Conservation (phyloP, 2,329 filamentous ascomycete species). For the Teratosphaeria epicoccoides region DNA sequence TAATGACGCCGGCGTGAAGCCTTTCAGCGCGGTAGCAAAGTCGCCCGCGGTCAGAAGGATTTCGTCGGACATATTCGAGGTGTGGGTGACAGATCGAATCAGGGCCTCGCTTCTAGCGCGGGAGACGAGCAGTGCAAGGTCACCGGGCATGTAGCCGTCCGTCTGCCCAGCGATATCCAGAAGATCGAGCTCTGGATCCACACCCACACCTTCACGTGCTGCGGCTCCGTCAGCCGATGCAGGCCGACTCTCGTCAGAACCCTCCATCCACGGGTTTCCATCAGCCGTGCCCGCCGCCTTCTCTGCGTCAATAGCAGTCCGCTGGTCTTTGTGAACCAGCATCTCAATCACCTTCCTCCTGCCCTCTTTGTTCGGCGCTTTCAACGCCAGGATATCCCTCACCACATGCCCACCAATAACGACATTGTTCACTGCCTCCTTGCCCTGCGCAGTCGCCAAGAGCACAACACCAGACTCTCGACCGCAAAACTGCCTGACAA, state of each 20-base stretch:
- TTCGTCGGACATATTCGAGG: slow-evolving; percentile 31
- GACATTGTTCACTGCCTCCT: slow-evolving; percentile 83
- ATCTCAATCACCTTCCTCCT: slow-evolving; percentile 74
- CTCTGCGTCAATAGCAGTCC: slow-evolving; percentile 2
- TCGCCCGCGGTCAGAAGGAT: slow-evolving; percentile 62
- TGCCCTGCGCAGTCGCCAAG: slow-evolving; percentile 81
- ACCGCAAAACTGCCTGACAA: slow-evolving; percentile 74
- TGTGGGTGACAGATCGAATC: slow-evolving; percentile 59
- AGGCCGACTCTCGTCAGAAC: slow-evolving; percentile 42
- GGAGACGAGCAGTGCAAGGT: slow-evolving; percentile 74
- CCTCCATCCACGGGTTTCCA: slow-evolving; percentile 58
- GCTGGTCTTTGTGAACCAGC: slow-evolving; percentile 39
- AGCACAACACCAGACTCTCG: slow-evolving; percentile 72
- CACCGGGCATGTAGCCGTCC: slow-evolving; percentile 96
- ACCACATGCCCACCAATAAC: slow-evolving; percentile 87
- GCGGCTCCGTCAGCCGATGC: slow-evolving; percentile 29
- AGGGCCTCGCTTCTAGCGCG: slow-evolving; percentile 86
- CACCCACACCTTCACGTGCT: slow-evolving; percentile 52
- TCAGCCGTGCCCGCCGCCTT: slow-evolving; percentile 6
- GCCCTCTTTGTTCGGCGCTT: slow-evolving; percentile 86
- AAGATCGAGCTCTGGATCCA: slow-evolving; percentile 73
- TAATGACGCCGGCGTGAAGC: slow-evolving; percentile 89
- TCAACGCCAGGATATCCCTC: slow-evolving; percentile 78
- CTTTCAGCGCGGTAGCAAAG: slow-evolving; percentile 74
- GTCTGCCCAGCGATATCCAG: slow-evolving; percentile 88